Base-by-base conservation (phyloP, 2,329 filamentous ascomycete genomes). In the Fusarium ramigenum region DNA sequence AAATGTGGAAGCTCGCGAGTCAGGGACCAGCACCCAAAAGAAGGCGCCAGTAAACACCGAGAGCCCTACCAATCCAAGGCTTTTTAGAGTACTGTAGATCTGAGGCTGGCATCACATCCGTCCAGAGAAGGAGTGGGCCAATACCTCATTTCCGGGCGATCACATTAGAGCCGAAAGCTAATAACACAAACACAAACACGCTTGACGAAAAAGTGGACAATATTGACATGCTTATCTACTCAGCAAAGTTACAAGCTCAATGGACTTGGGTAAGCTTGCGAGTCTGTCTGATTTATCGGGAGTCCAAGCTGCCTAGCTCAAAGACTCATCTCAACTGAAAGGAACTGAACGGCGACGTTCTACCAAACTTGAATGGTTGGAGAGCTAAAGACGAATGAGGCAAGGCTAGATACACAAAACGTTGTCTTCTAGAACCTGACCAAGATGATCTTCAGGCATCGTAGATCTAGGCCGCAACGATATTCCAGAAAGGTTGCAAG, bases 381-480 rank as follows among this genome's bases (percentile, higher is more conserved):
- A 36, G 59, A 21, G 19, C 46, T 46, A 37, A n/a, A 30, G 47
- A 40, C 47, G 56, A 53, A 39, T 52, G 25, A 53, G 40, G 49
- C 39, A 53, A 52, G 32, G 62, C 57, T 34, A 34, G 30, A 50
- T 37, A 23, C 34, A 25, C 40, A n/a, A 52, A 64, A 65, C 34
- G 63, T 37, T 53, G 21, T 65, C 52, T 69, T 65, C 57, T 70
- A 40, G 65, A 69, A 58, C 25, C 46, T n/a, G 39, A 36, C 46
- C 49, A 46, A 59, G 43, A 43, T 47, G 66, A 69, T 70, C 65
- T 65, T 53, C 59, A 54, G 59, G 52, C 66, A 69, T 69, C 65
- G 44, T 42, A 70, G 66, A 69, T 69, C 66, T 59, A n/a, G 40
- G 50, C 37, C 44, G 28, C 34, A 30, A 54, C n/a, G 39, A 52